Conservation (phyloP, 768 basidiomycete species). For the Lactarius deliciosus region DNA sequence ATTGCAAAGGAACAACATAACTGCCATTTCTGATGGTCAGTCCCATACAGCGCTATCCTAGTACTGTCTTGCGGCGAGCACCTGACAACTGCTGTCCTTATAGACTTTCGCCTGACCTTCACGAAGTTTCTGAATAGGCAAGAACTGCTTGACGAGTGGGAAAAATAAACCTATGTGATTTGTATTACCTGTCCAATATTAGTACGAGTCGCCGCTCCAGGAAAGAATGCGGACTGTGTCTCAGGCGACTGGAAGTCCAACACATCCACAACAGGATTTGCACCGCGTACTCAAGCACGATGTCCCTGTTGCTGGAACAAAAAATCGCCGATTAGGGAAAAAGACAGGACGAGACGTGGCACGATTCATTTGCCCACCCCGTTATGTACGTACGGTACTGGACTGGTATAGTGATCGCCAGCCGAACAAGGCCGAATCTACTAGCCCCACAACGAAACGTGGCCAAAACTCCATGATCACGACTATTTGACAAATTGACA, state of each 20-base stretch:
- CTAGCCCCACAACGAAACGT: too few species aligned
- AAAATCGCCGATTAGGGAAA: too few species aligned
- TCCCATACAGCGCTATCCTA: not conserved
- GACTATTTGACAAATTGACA: not conserved
- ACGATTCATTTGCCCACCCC: not conserved
- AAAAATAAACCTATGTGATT: not conserved
- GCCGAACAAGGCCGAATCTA: not conserved
- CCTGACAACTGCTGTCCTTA: not conserved
- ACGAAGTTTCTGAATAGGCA: not conserved
- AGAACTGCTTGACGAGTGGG: not conserved
- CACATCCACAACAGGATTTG: not conserved
- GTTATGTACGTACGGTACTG: not conserved
- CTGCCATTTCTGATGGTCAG: not conserved
- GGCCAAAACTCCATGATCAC: not conserved
- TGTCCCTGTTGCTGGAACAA: too few species aligned
- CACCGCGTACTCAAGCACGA: not conserved
- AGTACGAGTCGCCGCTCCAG: not conserved
- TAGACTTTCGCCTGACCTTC: not conserved
- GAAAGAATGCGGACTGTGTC: not conserved
- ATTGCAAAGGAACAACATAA: constrained; percentile 1
- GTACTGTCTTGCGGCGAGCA: not conserved
- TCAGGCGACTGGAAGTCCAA: not conserved
- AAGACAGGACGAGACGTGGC: not conserved
- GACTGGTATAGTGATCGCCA: not conserved
- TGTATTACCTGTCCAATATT: not conserved